Evolutionary conservation across 352 stramenopile species (phyloP), one percentile per base, ranked within the genome.

Genomic region (Blastocystis sp.): DNA sequence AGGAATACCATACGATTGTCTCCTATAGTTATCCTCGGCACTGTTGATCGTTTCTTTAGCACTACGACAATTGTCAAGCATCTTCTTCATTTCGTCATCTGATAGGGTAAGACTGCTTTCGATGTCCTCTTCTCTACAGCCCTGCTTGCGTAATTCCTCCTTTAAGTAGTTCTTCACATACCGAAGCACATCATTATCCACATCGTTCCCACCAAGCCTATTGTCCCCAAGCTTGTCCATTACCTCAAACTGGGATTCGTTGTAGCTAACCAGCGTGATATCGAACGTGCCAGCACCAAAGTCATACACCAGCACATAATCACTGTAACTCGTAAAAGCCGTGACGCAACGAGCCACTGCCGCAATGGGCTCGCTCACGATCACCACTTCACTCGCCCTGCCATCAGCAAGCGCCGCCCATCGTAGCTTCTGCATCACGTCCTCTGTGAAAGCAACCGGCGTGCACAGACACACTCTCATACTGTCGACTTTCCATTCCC

Each of bases 201-300:
- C 93, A 90, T 95, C 94, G 90, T 97, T 93, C 80, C 95, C 95
- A 85, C 95, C 95, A 50, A 97, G 91, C 90, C 96, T 94, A 13
- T 94, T 96, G 90, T 96, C 94, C 39, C 94, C 94, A 41, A 90
- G 93, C 13, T 94, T 97, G 0, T 94, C 93, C 51, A 91, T 90
- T 10, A 97, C 93, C 24, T 93, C 92, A 82, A 26, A 82, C 29
- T 19, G 31, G 35, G 31, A 50, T 6, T 29, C 24, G 31, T 69
- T 10, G 37, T 55, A 33, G 21, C 21, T 33, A 6, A 82, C 59
- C 62, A 82, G 10, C 2, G 80, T 93, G 1, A 95, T 92, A 91
- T 95, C 93, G 81, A 95, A 94, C 13, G 93, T 95, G 51, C 93
- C 93, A 60, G 92, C 93, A 59, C 93, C 93, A 33, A 95, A 80